Conservation (phyloP, 306 rosid genomes). For the Abrus pulchellus region DNA sequence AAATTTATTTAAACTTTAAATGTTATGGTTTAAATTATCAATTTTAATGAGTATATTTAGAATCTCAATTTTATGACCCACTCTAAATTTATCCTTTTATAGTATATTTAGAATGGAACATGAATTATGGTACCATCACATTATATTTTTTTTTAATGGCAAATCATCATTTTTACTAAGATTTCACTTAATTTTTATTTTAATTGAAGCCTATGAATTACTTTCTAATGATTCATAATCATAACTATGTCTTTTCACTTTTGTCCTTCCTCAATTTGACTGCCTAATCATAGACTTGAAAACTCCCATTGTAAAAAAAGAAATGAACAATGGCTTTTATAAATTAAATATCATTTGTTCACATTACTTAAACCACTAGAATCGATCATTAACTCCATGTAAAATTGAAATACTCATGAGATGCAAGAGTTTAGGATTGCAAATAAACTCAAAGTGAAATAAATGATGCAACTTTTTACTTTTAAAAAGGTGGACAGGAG, state of each 20-base stretch:
- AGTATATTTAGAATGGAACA: too few relatives aligned
- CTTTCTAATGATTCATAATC: background rate
- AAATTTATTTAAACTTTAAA: too few relatives aligned
- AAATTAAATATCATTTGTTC: background rate
- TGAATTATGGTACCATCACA: too few relatives aligned
- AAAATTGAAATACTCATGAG: background rate
- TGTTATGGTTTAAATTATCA: too few relatives aligned
- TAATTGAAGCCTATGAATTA: background rate
- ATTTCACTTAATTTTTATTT: too few relatives aligned
- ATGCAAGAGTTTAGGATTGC: background rate
- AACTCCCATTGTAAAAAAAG: background rate
- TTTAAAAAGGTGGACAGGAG: constrained; percentile 38
- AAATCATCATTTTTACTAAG: too few relatives aligned
- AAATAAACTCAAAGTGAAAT: background rate
- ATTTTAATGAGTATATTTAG: too few relatives aligned
- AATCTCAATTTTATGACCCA: too few relatives aligned
- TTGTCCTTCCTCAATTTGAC: too few relatives aligned
- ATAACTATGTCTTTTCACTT: background rate
- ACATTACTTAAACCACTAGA: background rate
- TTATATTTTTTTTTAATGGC: too few relatives aligned
- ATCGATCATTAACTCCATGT: background rate
- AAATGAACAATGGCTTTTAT: background rate
- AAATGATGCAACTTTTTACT: constrained; percentile 28
- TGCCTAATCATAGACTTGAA: background rate
- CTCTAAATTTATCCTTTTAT: too few relatives aligned